Conservation (phyloP, 306 rosid species). For the Leucaena leucocephala region DNA sequence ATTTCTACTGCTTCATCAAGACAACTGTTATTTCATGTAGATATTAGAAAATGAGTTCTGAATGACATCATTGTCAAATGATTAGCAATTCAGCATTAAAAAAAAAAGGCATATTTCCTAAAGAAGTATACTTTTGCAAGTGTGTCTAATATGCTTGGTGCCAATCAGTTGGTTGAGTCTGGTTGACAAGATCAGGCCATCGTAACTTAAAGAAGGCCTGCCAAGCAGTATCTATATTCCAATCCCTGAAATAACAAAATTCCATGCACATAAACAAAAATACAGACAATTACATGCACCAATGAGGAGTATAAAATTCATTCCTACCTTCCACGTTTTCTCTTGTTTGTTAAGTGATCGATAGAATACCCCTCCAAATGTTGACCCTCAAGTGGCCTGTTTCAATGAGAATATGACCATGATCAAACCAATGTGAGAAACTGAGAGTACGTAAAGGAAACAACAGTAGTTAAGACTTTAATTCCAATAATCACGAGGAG, state of each 20-base stretch:
- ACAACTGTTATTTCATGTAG: conserved; percentile 61
- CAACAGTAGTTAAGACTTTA: conserved; percentile 20
- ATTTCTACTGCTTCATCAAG: conserved; percentile 78
- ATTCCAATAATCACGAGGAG: background rate
- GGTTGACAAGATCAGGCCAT: conserved; percentile 58
- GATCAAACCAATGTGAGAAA: conserved; percentile 19
- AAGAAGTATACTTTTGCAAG: conserved; percentile 66
- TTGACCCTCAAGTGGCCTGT: conserved; percentile 56
- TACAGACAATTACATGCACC: conserved; percentile 14
- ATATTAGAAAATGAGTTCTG: conserved; percentile 38
- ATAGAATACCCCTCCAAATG: conserved; percentile 39
- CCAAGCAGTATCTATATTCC: conserved; percentile 62
- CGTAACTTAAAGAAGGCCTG: conserved; percentile 47
- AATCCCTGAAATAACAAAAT: conserved; percentile 52
- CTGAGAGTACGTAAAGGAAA: conserved; percentile 4
- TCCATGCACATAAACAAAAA: conserved; percentile 23
- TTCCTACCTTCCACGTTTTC: conserved; percentile 68
- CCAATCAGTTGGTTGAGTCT: conserved; percentile 61
- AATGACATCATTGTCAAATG: conserved; percentile 15
- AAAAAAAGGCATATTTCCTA: conserved; percentile 9
- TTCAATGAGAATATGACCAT: conserved; percentile 22
- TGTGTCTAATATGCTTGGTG: conserved; percentile 72
- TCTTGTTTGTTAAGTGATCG: conserved; percentile 47
- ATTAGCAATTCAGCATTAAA: conserved; percentile 4
- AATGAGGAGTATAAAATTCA: conserved; percentile 29